phyloP scores from a whole-genome alignment of 768 basidiomycete species.

The Agaricus blazei region DNA sequence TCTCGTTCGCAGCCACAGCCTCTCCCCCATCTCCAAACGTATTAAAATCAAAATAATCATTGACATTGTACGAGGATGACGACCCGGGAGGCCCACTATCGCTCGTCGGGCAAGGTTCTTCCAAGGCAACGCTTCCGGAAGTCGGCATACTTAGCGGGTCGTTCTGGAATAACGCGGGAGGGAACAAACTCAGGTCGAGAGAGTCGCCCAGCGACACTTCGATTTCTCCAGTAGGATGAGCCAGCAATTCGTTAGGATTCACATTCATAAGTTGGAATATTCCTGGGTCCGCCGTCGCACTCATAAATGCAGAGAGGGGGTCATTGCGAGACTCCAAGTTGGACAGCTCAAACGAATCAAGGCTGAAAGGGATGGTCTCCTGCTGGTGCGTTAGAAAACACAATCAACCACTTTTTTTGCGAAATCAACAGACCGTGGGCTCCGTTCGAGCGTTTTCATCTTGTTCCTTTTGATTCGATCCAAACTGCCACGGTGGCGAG shows the following conservation, averaged over 20 bases:
- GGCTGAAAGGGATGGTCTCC: slow-evolving; percentile 19
- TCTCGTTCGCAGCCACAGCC: slow-evolving; percentile 11
- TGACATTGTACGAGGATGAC: slow-evolving; percentile 18
- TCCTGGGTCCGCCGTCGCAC: slow-evolving; percentile 24
- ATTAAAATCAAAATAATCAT: slow-evolving; percentile 35
- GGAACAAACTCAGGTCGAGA: slow-evolving; percentile 10
- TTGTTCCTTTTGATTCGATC: background rate
- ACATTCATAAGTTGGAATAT: slow-evolving; percentile 31
- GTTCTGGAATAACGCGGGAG: slow-evolving; percentile 1
- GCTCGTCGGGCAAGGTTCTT: background rate
- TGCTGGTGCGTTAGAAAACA: slow-evolving; percentile 7
- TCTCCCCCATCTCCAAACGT: background rate
- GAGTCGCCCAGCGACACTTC: slow-evolving; percentile 28
- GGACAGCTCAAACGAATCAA: slow-evolving; percentile 11
- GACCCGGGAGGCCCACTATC: background rate
- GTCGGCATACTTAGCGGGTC: background rate
- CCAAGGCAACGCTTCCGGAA: background rate
- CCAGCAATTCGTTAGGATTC: slow-evolving; percentile 22
- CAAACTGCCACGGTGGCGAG: background rate
- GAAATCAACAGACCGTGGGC: background rate
- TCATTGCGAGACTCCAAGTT: slow-evolving; percentile 16
- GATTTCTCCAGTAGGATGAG: slow-evolving; percentile 31
- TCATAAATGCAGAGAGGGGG: slow-evolving; percentile 24
- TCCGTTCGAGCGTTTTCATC: background rate
- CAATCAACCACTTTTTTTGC: background rate